Evolutionary conservation across 345 rosid genomes (phyloP), one percentile per base, ranked within the genome.

Genomic region (Passiflora organensis): DNA sequence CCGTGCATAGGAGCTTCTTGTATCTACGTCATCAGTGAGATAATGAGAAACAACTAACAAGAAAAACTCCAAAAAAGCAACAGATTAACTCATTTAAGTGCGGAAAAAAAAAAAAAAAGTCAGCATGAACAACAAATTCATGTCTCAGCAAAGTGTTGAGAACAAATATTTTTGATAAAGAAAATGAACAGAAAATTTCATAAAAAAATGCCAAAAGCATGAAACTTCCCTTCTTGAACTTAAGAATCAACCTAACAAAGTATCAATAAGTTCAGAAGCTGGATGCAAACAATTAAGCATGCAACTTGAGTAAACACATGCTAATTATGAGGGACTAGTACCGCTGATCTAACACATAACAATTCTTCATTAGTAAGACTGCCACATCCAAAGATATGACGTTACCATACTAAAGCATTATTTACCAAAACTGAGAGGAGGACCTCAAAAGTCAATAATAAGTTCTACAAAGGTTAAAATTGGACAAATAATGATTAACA

Each of bases 1-100:
- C 86, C 42, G 71, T 69, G 83, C 83, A 73, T 34, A 94, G 78
- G 56, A 94, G 99, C 83, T 80, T 89, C 90, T 83, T 94, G 95
- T 89, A 94, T 85, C 99, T 94, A 76, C 38, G 39, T 59, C 60
- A 76, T 58, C 68, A 75, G 73, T 8, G 51, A 65, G 51, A 61
- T 43, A 60, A 51, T 8, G 10, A 25, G 0, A 60, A 25, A 41
- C 41, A 60, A 50, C n/a, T 17, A 11, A 41, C 28, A 60, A 9
- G 24, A 37, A 49, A 25, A 10, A 18, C 46, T 42, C 37, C 0
- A 13, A 39, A 51, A 51, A 51, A 0, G 21, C 6, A 60, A 14
- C 6, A 3, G 13, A 28, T 10, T 41, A 43, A 19, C 11, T 16
- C 32, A 3, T 23, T 28, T 10, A 5, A 42, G 42, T 41, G 20